phyloP scores from a whole-genome alignment of 2,329 filamentous ascomycete species.

The Fusarium anthophilum region DNA sequence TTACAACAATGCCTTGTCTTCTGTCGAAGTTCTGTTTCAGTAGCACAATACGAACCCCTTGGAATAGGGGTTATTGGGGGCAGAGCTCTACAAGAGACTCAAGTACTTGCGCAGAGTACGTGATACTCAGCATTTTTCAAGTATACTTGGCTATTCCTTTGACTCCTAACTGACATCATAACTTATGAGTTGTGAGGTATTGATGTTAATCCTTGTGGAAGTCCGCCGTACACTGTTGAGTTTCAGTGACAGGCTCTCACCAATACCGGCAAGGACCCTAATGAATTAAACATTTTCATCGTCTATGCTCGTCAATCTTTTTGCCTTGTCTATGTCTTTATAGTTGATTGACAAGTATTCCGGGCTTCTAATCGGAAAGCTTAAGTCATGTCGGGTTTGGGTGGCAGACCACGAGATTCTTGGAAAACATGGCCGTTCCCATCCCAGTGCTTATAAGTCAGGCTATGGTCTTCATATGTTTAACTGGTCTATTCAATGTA shows the following conservation, averaged over 20 bases:
- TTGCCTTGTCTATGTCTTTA: no score
- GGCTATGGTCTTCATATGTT: background rate
- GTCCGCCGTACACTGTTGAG: no score
- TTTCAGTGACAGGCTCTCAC: background rate
- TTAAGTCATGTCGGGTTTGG: background rate
- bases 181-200: background rate
- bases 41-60: background rate
- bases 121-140: background rate
- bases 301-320: background rate
- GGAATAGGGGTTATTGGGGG: no score
- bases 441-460: background rate
- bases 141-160: background rate
- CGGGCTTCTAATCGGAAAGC: background rate
- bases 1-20: no score
- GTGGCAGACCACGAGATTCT: background rate
- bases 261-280: background rate
- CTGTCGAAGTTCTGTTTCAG: background rate
- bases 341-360: background rate
- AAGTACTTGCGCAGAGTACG: background rate
- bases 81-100: background rate
- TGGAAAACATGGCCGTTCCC: background rate
- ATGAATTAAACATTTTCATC: background rate
- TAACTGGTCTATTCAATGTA: background rate
- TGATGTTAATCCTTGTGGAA: background rate
- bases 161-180: accelerated